A percentile compares a stretch with the other conserved stretches of the same genome.
Evolutionary conservation across 805 yeast species (phyloP).

Genomic region (Priceomyces haplophilus): DNA sequence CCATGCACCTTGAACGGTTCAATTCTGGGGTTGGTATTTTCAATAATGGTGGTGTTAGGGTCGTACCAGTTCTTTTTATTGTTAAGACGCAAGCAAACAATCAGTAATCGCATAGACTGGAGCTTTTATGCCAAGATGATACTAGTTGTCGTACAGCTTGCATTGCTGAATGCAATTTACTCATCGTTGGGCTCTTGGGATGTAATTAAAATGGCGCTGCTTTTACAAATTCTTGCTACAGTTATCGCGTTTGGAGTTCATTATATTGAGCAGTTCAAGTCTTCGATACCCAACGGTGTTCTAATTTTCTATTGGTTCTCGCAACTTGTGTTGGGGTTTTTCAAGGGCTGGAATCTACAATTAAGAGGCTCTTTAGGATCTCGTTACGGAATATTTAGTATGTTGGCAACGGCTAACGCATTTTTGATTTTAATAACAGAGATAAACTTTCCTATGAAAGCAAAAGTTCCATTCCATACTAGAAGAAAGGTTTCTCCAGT

Average conservation of each 20-base stretch:
- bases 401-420: constrained; percentile 37
- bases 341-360: constrained; percentile 41
- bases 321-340: constrained; percentile 44
- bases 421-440: constrained; percentile 45
- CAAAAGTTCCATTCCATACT: constrained; percentile 23
- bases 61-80: constrained; percentile 30
- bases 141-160: constrained; percentile 37
- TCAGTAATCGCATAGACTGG: constrained; percentile 32
- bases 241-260: constrained; percentile 56
- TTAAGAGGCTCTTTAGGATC: constrained; percentile 31
- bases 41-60: constrained; percentile 45
- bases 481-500: constrained; percentile 35
- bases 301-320: constrained; percentile 76
- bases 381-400: constrained; percentile 21
- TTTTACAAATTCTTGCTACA: constrained; percentile 38
- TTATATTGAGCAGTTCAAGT: constrained; percentile 68
- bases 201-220: constrained; percentile 24
- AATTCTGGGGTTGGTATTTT: constrained; percentile 39
- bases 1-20: constrained; percentile 59
- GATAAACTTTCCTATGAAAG: constrained; percentile 31
- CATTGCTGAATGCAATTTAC: constrained; percentile 28
- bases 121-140: constrained; percentile 42
- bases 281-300: constrained; percentile 62
- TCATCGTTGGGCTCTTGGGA: constrained; percentile 14
- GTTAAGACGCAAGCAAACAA: constrained; percentile 22